Evolutionary conservation across 805 yeast genomes (phyloP), one percentile per base, ranked within the genome.

Genomic region (Tetrapisispora fleetii): DNA sequence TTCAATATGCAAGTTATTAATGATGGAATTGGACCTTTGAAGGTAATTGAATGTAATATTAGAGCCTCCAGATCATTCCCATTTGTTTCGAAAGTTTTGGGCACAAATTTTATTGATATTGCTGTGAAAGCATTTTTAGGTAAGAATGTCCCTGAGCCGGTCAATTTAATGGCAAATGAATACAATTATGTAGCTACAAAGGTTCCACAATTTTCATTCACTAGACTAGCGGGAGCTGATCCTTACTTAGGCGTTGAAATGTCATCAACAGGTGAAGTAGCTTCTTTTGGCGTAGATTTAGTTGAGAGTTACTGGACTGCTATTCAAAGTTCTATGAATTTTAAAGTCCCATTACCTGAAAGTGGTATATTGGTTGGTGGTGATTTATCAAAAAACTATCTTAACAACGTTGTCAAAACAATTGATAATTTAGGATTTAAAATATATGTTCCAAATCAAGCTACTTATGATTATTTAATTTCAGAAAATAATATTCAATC

Each of bases 61-160:
- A 85, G 99, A 72, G 99, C 99, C 46, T 91, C 98, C 7, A 82
- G 99, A 70, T 91, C 98, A 16, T 93, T 93, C 91, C 99, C 99
- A 68, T 93, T 93, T 67, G 96, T 91, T 37, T 91, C 98, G 44
- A 93, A 93, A 77, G 99, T 93, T 44, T 75, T 93, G 55, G 99
- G 99, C 56, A 77, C 78, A 48, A 91, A 93, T 75, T 90, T 93
- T 70, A 93, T 93, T 65, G 95, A 91, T 48, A 88, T 87, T 60
- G 97, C 98, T 21, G 89, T 90, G 52, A 81, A 80, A 69, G 95
- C 97, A 22, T 77, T 91, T 52, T 72, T 88, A 56, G 81, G 80
- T 62, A 78, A 79, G 62, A 67, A 73, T 49, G 81, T 85, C 43
- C 95, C 95, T 39, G 76, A 72, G 44, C 95, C 98, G 45, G 81